Percentiles rank a stretch among this genome's conserved stretches.
Evolutionary conservation across 345 rosid genomes (phyloP).

Genomic region (Lepidium didymum): DNA sequence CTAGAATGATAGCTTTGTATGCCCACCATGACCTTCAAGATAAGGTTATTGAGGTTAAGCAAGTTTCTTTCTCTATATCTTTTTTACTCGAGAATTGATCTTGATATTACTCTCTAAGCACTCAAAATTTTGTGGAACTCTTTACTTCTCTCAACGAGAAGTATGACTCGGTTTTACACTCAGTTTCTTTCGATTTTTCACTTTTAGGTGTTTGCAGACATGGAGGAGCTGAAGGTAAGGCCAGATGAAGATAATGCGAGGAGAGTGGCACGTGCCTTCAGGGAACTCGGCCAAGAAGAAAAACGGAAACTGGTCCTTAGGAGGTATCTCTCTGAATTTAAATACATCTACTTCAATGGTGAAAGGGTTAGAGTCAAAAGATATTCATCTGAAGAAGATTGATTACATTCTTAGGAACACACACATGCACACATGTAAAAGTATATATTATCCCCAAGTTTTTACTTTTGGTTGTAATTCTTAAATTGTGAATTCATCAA

Average conservation of each 20-base stretch:
- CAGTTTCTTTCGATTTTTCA: background rate
- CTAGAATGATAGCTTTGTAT: conserved; percentile 79
- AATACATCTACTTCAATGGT: conserved; percentile 73
- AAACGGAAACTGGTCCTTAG: conserved; percentile 48
- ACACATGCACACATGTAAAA: background rate
- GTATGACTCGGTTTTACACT: background rate
- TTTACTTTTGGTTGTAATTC: conserved; percentile 5
- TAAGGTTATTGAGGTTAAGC: conserved; percentile 61
- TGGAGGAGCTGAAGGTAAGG: conserved; percentile 80
- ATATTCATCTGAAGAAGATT: conserved; percentile 30
- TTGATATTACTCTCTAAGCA: background rate
- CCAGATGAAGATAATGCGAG: conserved; percentile 71
- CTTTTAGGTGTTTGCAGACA: conserved; percentile 74
- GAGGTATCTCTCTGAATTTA: conserved; percentile 55
- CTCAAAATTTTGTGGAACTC: background rate
- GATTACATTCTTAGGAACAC: conserved; percentile 10
- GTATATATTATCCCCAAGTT: background rate
- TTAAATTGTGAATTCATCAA: background rate
- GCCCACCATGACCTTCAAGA: conserved; percentile 67
- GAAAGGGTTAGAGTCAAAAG: conserved; percentile 72
- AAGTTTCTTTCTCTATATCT: background rate
- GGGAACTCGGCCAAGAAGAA: conserved; percentile 53
- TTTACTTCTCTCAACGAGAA: background rate
- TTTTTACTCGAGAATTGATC: background rate
- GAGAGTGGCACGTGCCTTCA: conserved; percentile 60